These are phyloP conservation scores for Sordariomycetes sp. DNA, from an alignment of 2,329 filamentous ascomycete species.

Conservation along the genomic window DNA sequence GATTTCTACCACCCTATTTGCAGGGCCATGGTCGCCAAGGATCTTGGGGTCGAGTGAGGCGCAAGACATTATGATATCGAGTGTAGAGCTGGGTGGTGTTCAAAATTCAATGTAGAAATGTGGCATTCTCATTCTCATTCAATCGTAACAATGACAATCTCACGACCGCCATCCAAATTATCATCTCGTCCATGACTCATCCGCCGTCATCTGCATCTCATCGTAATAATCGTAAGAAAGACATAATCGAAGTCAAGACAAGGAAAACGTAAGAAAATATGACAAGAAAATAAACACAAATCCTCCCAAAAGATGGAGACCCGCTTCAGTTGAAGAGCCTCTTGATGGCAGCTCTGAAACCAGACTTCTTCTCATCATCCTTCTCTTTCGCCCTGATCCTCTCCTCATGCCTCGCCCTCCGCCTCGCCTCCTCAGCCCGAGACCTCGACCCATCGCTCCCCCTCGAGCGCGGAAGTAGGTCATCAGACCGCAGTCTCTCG, in stretches of 20 bases:
- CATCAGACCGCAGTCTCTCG: not conserved
- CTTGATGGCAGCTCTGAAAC: slow-evolving; percentile 7
- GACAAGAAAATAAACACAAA: not conserved
- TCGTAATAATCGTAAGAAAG: not conserved
- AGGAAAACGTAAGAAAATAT: not conserved
- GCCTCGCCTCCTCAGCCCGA: slow-evolving; percentile 5
- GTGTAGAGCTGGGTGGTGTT: not conserved
- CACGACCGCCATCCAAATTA: not conserved
- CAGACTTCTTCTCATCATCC: slow-evolving; percentile 6
- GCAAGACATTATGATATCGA: not conserved
- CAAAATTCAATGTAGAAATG: not conserved
- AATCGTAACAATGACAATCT: not conserved
- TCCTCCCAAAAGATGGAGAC: slow-evolving; percentile 3
- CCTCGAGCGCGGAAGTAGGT: not conserved
- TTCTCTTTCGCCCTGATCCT: slow-evolving; percentile 7
- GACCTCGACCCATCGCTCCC: not conserved
- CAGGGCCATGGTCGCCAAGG: slow-evolving; percentile 73
- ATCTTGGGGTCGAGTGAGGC: slow-evolving; percentile 33
- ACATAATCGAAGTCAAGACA: not conserved
- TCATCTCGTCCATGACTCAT: not conserved
- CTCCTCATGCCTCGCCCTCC: slow-evolving; percentile 7
- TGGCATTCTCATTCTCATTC: not conserved
- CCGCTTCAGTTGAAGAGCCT: slow-evolving; percentile 3
- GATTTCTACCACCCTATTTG: slow-evolving; percentile 97
- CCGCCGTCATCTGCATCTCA: not conserved